Evolutionary conservation across 2,329 filamentous ascomycete genomes (phyloP), one percentile per base, ranked within the genome.

Genomic region (Penicillium sp.): DNA sequence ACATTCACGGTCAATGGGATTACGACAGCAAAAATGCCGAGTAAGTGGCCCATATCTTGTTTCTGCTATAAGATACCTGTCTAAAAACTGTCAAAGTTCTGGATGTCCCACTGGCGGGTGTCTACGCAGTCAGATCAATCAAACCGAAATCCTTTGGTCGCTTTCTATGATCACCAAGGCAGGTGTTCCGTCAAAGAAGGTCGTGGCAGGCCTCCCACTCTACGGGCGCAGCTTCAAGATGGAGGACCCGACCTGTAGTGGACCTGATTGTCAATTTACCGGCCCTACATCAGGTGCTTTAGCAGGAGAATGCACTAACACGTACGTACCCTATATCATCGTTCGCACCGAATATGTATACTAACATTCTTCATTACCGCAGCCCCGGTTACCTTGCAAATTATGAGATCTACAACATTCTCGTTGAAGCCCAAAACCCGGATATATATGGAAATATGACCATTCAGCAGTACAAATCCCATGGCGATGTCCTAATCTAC

Each of bases 1-100:
- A 48, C 18, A 7, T 35, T 2, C 40, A 42, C 13, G 46, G 46
- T 9, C 41, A 44, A 24, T 48, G 36, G 46, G 40, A 48, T n/a
- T 42, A 38, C 11, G 26, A n/a, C 20, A 46, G 32, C 16, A 5
- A 10, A 10, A 23, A 11, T 28, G 3, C 29, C 2, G 16, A 36
- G 2, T 22, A n/a, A n/a, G n/a, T n/a, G n/a, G n/a, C n/a, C n/a
- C n/a, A n/a, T n/a, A n/a, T n/a, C n/a, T n/a, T n/a, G n/a, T n/a
- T n/a, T n/a, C n/a, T n/a, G n/a, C n/a, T n/a, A n/a, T n/a, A n/a
- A n/a, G n/a, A n/a, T n/a, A n/a, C n/a, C n/a, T n/a, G n/a, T n/a
- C n/a, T n/a, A n/a, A n/a, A n/a, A n/a, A n/a, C 6, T 23, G 6
- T 23, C 4, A 23, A 35, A 27, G 26, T 11, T 8, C 6, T 7